phyloP scores from a whole-genome alignment of 2,329 filamentous ascomycete species.

The Fusarium nurragi region DNA sequence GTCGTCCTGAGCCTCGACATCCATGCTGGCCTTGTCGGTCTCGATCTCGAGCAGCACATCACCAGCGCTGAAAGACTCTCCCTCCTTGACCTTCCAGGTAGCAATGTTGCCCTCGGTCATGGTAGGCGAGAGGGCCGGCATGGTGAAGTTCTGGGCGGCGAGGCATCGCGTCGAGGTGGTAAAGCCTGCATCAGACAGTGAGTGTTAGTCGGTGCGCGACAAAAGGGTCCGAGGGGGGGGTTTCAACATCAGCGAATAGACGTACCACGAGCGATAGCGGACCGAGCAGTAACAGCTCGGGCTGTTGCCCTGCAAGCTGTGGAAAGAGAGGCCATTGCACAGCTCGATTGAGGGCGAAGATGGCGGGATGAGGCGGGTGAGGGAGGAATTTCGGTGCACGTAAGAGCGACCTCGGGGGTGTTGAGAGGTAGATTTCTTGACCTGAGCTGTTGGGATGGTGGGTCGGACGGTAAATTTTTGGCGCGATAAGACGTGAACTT shows the following conservation, averaged over 20 bases:
- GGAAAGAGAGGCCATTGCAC: conserved; percentile 72
- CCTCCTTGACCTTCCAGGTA: conserved; percentile 87
- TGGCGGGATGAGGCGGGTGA: conserved; percentile 26
- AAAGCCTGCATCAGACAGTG: conserved; percentile 61
- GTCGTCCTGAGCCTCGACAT: conserved; percentile 92
- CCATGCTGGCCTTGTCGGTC: conserved; percentile 95
- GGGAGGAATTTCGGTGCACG: conserved; percentile 32
- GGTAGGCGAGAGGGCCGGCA: conserved; percentile 90
- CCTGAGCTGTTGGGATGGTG: conserved; percentile 31
- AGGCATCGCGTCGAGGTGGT: conserved; percentile 68
- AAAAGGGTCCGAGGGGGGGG: conserved; percentile 37
- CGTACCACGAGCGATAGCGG: conserved; percentile 66
- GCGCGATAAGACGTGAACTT: conserved; percentile 29
- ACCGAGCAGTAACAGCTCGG: conserved; percentile 62
- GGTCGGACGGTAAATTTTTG: conserved; percentile 49
- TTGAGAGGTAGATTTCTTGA: conserved; percentile 36
- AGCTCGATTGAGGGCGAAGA: conserved; percentile 43
- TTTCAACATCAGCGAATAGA: conserved; percentile 26
- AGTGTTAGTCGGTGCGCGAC: conserved; percentile 41
- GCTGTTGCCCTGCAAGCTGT: conserved; percentile 71
- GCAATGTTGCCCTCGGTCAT: conserved; percentile 95
- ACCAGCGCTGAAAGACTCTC: conserved; percentile 81
- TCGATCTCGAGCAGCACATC: conserved; percentile 93
- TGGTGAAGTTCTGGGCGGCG: conserved; percentile 86
- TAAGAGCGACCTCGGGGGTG: conserved; percentile 37